Base-by-base conservation (phyloP, 192 early-diverging fungal species). In the Coemansia sp. region DNA sequence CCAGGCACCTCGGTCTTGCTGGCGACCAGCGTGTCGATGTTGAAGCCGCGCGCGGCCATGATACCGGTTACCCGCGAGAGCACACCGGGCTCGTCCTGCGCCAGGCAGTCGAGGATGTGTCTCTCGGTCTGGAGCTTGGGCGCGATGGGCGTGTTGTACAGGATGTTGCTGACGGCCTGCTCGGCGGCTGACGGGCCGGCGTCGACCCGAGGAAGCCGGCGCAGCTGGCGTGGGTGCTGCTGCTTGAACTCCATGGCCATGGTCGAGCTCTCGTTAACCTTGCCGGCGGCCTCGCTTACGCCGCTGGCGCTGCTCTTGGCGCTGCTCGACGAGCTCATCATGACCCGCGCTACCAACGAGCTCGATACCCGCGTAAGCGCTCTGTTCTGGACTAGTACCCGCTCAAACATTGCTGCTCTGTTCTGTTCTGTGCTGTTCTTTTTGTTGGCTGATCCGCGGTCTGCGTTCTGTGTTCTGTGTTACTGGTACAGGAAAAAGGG, bases 21-120 rank as follows among this genome's bases (percentile, higher is more conserved):
- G 8, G 96, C 97, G 8, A 99, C 95, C 48, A 99, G 82, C 55
- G 94, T 93, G 73, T 99, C 97, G 73, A 99, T 99, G 75, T 97
- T 99, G 83, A 97, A 96, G 0, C 95, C 94, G 51, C 97, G 84
- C 18, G 89, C 95, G 5, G 97, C 97, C 77, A 99, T 83, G 63
- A 95, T 92, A 20, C 92, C 96, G 66, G 86, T 90, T 4, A 93
- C 85, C 60, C 90, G 86, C 73, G 87, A 87, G 48, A 94, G 75
- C 22, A 93, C 92, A 55, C 91, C 91, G n/a, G 91, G 93, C 64
- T 94, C 93, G 79, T 95, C 92, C 66, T 91, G 89, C 60, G 96
- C 95, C 64, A 99, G 87, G 71, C 95, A 95, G 87, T 95, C 96
- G 45, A 99, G 88, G 66, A 96, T 87, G 72, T 99, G 96, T 36